These are phyloP conservation scores for Paramecium bursaria DNA, from an alignment of 73 alveolate genomes.

Conservation along the genomic window DNA sequence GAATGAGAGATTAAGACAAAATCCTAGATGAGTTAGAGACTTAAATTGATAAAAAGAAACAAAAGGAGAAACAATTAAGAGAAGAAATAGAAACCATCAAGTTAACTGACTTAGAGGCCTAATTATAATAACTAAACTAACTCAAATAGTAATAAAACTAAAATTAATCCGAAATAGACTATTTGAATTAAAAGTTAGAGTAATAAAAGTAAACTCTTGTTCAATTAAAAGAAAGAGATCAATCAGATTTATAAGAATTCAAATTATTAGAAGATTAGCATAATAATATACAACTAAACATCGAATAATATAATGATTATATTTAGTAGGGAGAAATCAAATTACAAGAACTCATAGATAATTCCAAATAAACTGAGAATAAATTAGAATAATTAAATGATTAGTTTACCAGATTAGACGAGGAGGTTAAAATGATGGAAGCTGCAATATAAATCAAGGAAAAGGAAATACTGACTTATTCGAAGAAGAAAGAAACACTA, in stretches of 20 bases:
- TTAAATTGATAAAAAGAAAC: background rate
- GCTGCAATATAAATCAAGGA: constrained; percentile 40
- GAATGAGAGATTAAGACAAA: background rate
- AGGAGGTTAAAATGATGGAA: constrained; percentile 15
- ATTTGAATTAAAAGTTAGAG: too few relatives aligned
- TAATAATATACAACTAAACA: background rate
- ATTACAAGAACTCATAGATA: constrained; percentile 6
- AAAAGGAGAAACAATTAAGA: background rate
- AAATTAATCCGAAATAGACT: too few relatives aligned
- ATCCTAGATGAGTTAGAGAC: background rate
- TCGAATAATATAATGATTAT: constrained; percentile 10
- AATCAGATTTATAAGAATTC: constrained; percentile 26
- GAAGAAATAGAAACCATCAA: background rate
- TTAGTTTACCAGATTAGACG: constrained; percentile 36
- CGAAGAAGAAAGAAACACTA: constrained; percentile 12
- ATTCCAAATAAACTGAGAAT: background rate
- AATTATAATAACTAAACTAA: background rate
- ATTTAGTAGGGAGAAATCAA: background rate
- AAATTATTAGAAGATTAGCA: background rate
- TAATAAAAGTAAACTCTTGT: too few relatives aligned
- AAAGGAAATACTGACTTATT: constrained; percentile 19
- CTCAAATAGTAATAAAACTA: too few relatives aligned
- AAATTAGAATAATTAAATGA: constrained; percentile 28
- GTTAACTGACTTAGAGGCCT: background rate
- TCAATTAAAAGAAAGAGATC: background rate